Conservation (phyloP, 352 stramenopile species). For the Phytopythium cucurbitacearum region DNA sequence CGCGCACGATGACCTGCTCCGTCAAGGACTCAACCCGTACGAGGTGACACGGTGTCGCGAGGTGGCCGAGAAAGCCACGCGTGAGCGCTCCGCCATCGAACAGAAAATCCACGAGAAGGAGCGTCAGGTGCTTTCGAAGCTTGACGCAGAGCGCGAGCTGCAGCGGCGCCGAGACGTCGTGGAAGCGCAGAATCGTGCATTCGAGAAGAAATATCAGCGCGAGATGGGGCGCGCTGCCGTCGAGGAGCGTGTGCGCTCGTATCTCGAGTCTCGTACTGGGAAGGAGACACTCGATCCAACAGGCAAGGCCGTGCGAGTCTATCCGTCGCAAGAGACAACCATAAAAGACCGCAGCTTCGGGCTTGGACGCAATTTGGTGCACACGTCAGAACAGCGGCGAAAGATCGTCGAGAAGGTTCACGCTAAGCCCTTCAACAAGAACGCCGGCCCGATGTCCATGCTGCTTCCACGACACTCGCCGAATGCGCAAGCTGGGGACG, state of each 20-base stretch:
- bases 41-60: conserved; percentile 51
- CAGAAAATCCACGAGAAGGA: conserved; percentile 51
- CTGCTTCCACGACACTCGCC: conserved; percentile 18
- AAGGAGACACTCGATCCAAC: conserved; percentile 61
- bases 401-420: conserved; percentile 44
- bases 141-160: conserved; percentile 49
- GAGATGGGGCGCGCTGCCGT: conserved; percentile 55
- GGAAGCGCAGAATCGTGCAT: conserved; percentile 32
- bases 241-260: conserved; percentile 50
- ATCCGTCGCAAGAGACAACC: conserved; percentile 68
- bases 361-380: conserved; percentile 43
- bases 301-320: conserved; percentile 52
- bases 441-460: conserved; percentile 13
- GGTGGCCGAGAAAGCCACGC: conserved; percentile 27
- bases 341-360: conserved; percentile 75
- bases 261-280: conserved; percentile 48
- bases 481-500: background rate
- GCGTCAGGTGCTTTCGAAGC: conserved; percentile 33
- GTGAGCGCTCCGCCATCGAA: conserved; percentile 38
- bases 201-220: conserved; percentile 64
- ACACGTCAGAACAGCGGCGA: conserved; percentile 28
- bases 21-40: conserved; percentile 76
- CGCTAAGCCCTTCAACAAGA: conserved; percentile 29
- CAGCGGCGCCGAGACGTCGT: conserved; percentile 33
- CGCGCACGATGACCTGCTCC: conserved; percentile 47